Conservation (phyloP, 78 protist species). For the Reticulomyxa filosa region DNA sequence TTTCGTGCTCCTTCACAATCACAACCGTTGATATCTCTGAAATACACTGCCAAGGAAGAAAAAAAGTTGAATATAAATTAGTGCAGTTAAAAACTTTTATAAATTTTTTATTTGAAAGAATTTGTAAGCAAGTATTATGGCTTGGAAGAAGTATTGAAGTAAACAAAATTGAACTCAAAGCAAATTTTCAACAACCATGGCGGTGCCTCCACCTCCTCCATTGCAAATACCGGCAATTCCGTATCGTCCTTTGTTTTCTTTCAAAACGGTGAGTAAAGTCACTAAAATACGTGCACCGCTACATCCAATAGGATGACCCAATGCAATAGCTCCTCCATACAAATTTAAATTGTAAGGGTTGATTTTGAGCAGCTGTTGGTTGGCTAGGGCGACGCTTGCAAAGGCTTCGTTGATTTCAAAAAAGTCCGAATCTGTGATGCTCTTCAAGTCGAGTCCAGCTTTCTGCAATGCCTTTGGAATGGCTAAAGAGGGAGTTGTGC, state of each 20-base stretch:
- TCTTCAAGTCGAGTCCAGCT: background rate
- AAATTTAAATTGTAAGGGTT: conserved; percentile 41
- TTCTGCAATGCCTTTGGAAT: conserved; percentile 31
- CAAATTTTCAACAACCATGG: conserved; percentile 20
- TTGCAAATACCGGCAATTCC: conserved; percentile 33
- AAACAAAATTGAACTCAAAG: no score
- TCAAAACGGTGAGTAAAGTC: conserved; percentile 43
- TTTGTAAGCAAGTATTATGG: no score
- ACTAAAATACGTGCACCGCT: conserved; percentile 63
- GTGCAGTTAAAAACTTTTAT: no score
- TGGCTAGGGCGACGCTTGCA: conserved; percentile 26
- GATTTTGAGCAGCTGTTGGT: conserved; percentile 27
- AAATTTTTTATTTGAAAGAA: no score
- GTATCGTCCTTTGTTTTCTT: background rate
- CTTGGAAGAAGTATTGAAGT: no score
- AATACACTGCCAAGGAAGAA: no score
- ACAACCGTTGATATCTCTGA: no score
- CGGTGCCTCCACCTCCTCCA: conserved; percentile 35
- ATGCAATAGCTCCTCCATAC: conserved; percentile 87
- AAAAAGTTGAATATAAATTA: no score
- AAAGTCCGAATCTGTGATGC: background rate
- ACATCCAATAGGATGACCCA: conserved; percentile 95
- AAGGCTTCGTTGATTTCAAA: conserved; percentile 73
- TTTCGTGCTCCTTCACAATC: no score
- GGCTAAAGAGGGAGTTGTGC: conserved; percentile 68